A percentile compares a stretch with the other conserved stretches of the same genome.
Evolutionary conservation across 257 asterid species (phyloP).

Genomic region (Solanum chiquidenum): DNA sequence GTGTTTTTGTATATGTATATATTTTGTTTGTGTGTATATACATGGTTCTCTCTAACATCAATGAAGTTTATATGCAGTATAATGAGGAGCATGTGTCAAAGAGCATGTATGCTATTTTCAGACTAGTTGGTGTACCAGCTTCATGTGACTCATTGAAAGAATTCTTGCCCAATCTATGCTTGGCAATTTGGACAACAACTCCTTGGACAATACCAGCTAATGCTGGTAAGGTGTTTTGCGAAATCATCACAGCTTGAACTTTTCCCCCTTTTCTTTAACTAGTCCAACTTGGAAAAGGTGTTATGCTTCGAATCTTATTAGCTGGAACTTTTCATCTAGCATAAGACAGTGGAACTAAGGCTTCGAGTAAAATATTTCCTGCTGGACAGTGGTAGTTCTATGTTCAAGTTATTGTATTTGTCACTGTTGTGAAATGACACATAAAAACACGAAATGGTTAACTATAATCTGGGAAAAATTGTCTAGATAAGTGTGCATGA

Average conservation of each 20-base stretch:
- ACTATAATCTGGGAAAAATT: background rate
- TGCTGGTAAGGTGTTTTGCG: slow-evolving; percentile 48
- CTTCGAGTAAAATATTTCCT: background rate
- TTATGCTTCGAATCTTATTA: background rate
- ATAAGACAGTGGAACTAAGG: background rate
- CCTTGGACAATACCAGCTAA: slow-evolving; percentile 99
- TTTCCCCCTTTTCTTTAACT: background rate
- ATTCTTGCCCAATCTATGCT: slow-evolving; percentile 57
- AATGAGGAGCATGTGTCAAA: slow-evolving; percentile 95
- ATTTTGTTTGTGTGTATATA: background rate
- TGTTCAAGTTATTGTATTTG: background rate
- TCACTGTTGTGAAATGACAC: background rate
- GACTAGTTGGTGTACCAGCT: slow-evolving; percentile 41
- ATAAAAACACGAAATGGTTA: background rate
- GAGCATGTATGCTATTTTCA: slow-evolving; percentile 80
- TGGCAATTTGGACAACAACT: slow-evolving; percentile 98
- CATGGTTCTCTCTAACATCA: background rate
- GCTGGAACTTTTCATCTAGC: background rate
- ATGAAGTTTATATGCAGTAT: slow-evolving; percentile 45
- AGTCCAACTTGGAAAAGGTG: background rate
- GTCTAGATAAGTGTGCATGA: background rate
- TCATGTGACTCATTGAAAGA: slow-evolving; percentile 49
- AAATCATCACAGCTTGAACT: background rate
- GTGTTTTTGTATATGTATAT: background rate
- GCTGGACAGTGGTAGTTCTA: background rate